These are phyloP conservation scores for Hortiboletus campestris DNA, from an alignment of 768 basidiomycete species.

Conservation along the genomic window DNA sequence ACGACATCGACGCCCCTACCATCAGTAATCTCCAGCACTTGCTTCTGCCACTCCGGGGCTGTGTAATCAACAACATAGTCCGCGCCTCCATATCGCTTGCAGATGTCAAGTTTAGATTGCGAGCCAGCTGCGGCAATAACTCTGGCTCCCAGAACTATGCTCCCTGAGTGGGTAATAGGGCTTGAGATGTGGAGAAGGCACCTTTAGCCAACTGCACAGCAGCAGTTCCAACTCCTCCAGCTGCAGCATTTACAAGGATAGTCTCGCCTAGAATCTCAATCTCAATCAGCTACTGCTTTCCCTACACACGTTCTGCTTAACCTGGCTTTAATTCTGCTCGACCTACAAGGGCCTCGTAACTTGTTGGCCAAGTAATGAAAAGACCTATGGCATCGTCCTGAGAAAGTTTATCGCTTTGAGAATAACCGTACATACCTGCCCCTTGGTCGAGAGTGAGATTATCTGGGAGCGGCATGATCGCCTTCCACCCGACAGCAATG, in stretches of 20 bases:
- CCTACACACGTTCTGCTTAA: constrained; percentile 25
- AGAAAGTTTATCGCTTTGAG: background rate
- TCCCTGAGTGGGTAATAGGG: background rate
- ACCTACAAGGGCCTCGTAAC: constrained; percentile 87
- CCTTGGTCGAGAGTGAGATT: constrained; percentile 82
- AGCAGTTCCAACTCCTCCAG: constrained; percentile 90
- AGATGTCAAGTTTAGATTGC: constrained; percentile 73
- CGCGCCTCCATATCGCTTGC: constrained; percentile 73
- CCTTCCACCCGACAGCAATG: constrained; percentile 51
- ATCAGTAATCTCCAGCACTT: constrained; percentile 77
- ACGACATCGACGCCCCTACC: constrained; percentile 86
- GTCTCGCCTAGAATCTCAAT: constrained; percentile 62
- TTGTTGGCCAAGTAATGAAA: constrained; percentile 89
- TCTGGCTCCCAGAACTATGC: constrained; percentile 77
- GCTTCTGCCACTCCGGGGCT: constrained; percentile 80
- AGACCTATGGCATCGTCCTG: constrained; percentile 47
- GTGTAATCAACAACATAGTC: constrained; percentile 83
- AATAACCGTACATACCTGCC: constrained; percentile 50
- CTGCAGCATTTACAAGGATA: constrained; percentile 92
- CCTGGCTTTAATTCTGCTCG: constrained; percentile 79
- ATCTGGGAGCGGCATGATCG: constrained; percentile 67
- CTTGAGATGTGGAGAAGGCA: constrained; percentile 25
- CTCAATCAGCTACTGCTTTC: constrained; percentile 6
- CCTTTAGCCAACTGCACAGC: constrained; percentile 94
- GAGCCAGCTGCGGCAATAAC: constrained; percentile 94